These are phyloP conservation scores for Phytophthora pistaciae DNA, from an alignment of 352 stramenopile species.

Conservation along the genomic window DNA sequence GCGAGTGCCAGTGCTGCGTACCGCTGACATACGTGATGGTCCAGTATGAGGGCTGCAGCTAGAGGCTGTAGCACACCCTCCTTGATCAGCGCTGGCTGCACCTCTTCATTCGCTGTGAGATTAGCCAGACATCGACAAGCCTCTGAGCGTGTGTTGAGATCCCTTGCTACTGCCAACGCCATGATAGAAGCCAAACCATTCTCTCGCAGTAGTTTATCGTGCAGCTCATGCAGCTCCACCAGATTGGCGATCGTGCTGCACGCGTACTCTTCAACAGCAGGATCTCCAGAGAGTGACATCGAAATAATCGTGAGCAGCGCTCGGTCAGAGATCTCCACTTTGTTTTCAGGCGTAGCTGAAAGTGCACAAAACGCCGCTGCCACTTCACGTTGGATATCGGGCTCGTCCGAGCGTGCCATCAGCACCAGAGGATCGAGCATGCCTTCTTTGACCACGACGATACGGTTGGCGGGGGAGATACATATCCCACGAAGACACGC, in stretches of 20 bases:
- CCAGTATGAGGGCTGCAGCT: slow-evolving; percentile 87
- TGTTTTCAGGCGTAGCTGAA: slow-evolving; percentile 96
- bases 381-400: slow-evolving; percentile 93
- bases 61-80: slow-evolving; percentile 93
- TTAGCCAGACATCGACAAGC: slow-evolving; percentile 95
- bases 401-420: slow-evolving; percentile 94
- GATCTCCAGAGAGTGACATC: slow-evolving; percentile 93
- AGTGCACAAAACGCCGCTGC: slow-evolving; percentile 95
- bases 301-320: slow-evolving; percentile 96
- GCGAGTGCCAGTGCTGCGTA: slow-evolving; percentile 94
- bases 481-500: slow-evolving; percentile 94
- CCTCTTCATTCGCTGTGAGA: slow-evolving; percentile 94
- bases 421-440: slow-evolving; percentile 96
- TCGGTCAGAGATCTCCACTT: slow-evolving; percentile 95
- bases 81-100: slow-evolving; percentile 92
- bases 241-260: slow-evolving; percentile 96
- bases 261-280: slow-evolving; percentile 92
- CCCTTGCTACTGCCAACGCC: slow-evolving; percentile 89
- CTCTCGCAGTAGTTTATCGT: slow-evolving; percentile 95
- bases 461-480: slow-evolving; percentile 91
- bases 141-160: slow-evolving; percentile 93
- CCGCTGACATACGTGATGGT: slow-evolving; percentile 94
- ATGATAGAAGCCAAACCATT: slow-evolving; percentile 94
- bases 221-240: slow-evolving; percentile 94
- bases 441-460: slow-evolving; percentile 93